phyloP scores from a whole-genome alignment of 2,329 filamentous ascomycete genomes.

The Talaromyces rugulosus region DNA sequence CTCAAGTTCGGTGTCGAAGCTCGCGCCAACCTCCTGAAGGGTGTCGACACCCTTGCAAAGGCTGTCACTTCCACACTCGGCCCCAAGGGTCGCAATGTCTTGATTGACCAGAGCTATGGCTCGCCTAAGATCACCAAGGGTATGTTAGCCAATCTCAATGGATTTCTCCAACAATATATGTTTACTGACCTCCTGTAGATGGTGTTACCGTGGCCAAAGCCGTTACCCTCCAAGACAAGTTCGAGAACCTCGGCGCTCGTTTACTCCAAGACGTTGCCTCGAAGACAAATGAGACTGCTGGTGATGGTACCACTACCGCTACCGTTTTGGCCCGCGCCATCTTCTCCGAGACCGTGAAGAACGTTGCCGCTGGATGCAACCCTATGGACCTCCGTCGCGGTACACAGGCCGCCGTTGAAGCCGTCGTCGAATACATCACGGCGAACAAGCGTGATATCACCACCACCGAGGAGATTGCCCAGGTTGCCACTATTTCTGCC shows the following conservation, averaged over 20 bases:
- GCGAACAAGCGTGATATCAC: constrained; percentile 98
- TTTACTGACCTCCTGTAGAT: constrained; percentile 50
- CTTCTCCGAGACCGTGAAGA: constrained; percentile 99
- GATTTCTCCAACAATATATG: neutral
- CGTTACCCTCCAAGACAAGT: constrained; percentile 94
- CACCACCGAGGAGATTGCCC: constrained; percentile 92
- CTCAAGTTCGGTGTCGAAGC: constrained; percentile 97
- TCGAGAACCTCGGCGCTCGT: constrained; percentile 97
- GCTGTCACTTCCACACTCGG: constrained; percentile 94
- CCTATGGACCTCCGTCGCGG: constrained; percentile 97
- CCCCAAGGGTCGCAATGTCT: constrained; percentile 95
- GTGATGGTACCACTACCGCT: constrained; percentile 97
- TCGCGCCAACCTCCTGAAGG: constrained; percentile 80
- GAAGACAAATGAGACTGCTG: constrained; percentile 98
- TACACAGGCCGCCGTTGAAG: constrained; percentile 93
- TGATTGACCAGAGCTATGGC: constrained; percentile 98
- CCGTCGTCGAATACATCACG: constrained; percentile 90
- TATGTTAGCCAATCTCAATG: constrained; percentile 42
- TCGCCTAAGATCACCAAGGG: constrained; percentile 99
- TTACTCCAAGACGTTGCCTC: constrained; percentile 96
- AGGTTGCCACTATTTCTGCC: constrained; percentile 96
- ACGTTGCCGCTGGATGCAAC: constrained; percentile 98
- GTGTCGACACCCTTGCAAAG: constrained; percentile 94
- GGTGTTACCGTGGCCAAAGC: constrained; percentile 88
- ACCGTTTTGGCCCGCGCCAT: constrained; percentile 96